Conservation (phyloP, 257 asterid species). For the Solanum gandarillasii region DNA sequence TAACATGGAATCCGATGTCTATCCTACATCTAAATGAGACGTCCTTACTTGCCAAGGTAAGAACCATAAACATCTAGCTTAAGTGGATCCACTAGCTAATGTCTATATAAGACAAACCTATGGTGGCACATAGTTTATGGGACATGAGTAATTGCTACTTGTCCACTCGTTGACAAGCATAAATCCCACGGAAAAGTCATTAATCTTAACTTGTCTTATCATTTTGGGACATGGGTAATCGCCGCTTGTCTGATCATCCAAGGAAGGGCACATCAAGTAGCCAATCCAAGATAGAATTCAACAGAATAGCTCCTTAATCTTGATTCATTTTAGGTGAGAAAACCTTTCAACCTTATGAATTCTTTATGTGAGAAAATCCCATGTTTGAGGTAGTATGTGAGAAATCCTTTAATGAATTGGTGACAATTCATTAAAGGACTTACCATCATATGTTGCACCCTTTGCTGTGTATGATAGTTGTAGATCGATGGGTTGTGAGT, state of each 20-base stretch:
- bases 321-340: too few relatives aligned
- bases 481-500: slow-evolving; percentile 54
- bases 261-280: too few relatives aligned
- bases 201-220: background rate
- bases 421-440: slow-evolving; percentile 14
- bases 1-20: background rate
- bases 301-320: too few relatives aligned
- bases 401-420: too few relatives aligned
- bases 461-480: slow-evolving; percentile 35
- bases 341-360: too few relatives aligned
- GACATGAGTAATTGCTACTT: background rate
- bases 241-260: too few relatives aligned
- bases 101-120: background rate
- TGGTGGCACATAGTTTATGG: background rate
- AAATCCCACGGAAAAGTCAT: background rate
- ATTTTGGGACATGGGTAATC: too few relatives aligned
- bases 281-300: too few relatives aligned
- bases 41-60: background rate
- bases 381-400: too few relatives aligned
- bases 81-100: background rate
- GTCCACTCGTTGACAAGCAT: background rate
- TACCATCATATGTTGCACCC: slow-evolving; percentile 51
- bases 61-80: background rate
- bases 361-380: too few relatives aligned
- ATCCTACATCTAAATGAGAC: too few relatives aligned